Base-by-base conservation (phyloP, 1,284 basidiomycete genomes). In the Ceratobasidium sp. region DNA sequence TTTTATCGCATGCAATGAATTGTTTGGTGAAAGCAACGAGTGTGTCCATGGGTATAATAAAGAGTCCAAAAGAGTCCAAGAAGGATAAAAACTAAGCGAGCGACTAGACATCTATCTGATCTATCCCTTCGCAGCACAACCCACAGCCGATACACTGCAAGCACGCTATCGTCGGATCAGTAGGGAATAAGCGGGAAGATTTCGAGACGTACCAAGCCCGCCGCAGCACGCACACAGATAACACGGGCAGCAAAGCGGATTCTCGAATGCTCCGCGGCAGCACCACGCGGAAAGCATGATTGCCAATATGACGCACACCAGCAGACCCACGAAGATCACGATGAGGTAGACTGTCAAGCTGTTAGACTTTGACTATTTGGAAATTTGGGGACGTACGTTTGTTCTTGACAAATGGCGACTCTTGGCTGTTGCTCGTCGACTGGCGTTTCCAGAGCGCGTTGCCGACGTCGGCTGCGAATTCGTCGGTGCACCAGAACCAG, bases 211-310 rank as follows among this genome's bases (percentile, higher is more conserved):
- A 86, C 86, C 84, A 22, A 87, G 79, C 43, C 86, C 86, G 69
- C 86, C 86, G 69, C 86, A 87, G 76, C 85, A 87, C 2, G 86
- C 86, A 71, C 86, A 87, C 4, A 86, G 79, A 75, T 87, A 87
- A 73, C 86, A 87, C 0, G 86, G 86, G 72, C 85, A 87, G 72
- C 86, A 87, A 0, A 83, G 77, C 0, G 86, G 86, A 68, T 87
- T 87, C 70, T 84, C 73, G 72, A 87, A 62, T 76, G 49, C 72
- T 79, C 86, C 82, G 79, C 76, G 79, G 76, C 86, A 87, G 72
- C 86, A 87, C 82, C 86, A 87, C 25, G 79, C 83, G 65, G 82
- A 83, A 7, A 87, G 79, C 80, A 85, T 83, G 62, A 87, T 75
- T 0, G 70, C 85, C 0, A 83, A 77, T 5, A 85, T 75, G 7